Evolutionary conservation across 805 yeast species (phyloP).

Genomic region (Debaryomyces castellii): DNA sequence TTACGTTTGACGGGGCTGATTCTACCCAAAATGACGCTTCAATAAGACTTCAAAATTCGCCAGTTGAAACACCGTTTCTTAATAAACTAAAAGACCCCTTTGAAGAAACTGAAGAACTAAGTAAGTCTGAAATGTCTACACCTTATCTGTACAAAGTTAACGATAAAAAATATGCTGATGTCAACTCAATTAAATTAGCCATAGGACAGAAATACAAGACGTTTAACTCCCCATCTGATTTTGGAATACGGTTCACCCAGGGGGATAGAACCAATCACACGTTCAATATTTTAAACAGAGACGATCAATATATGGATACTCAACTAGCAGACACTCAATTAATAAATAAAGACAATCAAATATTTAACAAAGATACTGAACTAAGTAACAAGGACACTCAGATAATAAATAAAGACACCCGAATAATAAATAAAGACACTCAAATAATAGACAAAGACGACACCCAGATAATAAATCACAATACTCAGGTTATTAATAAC

Average conservation of each 20-base stretch:
- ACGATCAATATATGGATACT: background rate
- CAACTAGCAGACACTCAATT: constrained; percentile 11
- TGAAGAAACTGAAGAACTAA: constrained; percentile 7
- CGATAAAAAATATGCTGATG: background rate
- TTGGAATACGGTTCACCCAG: background rate
- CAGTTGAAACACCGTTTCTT: constrained; percentile 9
- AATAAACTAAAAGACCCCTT: constrained; percentile 9
- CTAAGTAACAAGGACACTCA: constrained; percentile 12
- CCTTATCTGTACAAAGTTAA: background rate
- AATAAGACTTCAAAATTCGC: constrained; percentile 3
- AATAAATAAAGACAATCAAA: background rate
- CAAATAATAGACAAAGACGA: constrained; percentile 6
- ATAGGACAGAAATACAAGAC: background rate
- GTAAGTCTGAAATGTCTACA: constrained; percentile 3
- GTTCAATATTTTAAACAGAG: background rate
- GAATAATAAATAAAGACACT: constrained; percentile 11
- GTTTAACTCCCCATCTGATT: background rate
- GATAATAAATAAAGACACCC: constrained; percentile 12
- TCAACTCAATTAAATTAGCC: background rate
- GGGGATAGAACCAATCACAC: background rate
- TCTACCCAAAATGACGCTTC: constrained; percentile 4
- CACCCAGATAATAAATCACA: background rate
- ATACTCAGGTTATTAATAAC: constrained; percentile 1
- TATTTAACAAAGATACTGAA: background rate
- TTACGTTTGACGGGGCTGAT: background rate